Evolutionary conservation across 2,329 filamentous ascomycete genomes (phyloP).

Genomic region (Metarhizium brunneum): DNA sequence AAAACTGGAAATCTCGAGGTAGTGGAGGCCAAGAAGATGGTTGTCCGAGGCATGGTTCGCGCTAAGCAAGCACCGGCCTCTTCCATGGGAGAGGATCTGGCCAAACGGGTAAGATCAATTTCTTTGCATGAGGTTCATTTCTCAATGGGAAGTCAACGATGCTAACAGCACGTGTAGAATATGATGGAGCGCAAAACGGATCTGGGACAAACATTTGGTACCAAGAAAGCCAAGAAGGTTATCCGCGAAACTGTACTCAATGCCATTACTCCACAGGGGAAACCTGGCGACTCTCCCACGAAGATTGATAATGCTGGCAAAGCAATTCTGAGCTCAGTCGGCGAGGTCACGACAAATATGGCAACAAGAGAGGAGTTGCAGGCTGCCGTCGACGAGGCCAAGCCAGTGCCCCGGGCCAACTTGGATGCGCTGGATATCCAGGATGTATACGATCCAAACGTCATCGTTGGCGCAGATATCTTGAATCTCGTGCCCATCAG

Average conservation of each 20-base stretch:
- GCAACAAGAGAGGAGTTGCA: conserved; percentile 57
- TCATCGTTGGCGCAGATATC: conserved; percentile 58
- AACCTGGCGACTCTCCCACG: conserved; percentile 26
- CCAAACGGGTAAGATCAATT: conserved; percentile 16
- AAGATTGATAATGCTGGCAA: conserved; percentile 46
- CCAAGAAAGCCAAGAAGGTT: conserved; percentile 76
- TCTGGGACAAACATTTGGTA: conserved; percentile 72
- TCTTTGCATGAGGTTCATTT: not conserved
- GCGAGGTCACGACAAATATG: conserved; percentile 53
- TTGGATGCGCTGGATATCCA: conserved; percentile 55
- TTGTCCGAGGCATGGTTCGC: conserved; percentile 47
- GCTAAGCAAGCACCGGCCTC: conserved; percentile 42
- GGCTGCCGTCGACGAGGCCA: conserved; percentile 54
- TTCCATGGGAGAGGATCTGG: conserved; percentile 27
- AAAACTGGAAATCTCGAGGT: conserved; percentile 49
- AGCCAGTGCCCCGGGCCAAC: conserved; percentile 66
- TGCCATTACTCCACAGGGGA: conserved; percentile 47
- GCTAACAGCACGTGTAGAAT: conserved; percentile 27
- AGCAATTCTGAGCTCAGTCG: conserved; percentile 56
- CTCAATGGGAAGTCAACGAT: not conserved
- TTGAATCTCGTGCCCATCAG: conserved; percentile 59
- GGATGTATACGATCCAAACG: conserved; percentile 62
- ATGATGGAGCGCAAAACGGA: conserved; percentile 55
- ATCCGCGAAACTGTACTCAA: conserved; percentile 61
- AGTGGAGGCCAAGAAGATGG: conserved; percentile 55